phyloP scores from a whole-genome alignment of 306 rosid genomes.

The Vigna radiata region DNA sequence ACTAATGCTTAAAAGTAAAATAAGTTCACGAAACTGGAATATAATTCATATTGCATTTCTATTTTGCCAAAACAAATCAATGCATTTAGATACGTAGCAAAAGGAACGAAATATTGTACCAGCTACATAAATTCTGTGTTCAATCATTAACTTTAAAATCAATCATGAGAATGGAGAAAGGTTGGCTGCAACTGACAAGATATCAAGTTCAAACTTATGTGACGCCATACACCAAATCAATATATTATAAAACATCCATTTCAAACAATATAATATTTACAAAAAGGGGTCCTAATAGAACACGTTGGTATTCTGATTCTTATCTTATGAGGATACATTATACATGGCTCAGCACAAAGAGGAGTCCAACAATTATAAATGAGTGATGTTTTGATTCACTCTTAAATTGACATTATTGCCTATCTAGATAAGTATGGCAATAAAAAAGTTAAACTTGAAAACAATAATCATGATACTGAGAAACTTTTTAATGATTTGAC shows the following conservation, averaged over 20 bases:
- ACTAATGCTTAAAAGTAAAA: neutral
- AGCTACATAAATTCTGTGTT: slow-evolving; percentile 3
- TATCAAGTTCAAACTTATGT: slow-evolving; percentile 19
- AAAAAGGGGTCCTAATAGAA: neutral
- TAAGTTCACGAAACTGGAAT: slow-evolving; percentile 16
- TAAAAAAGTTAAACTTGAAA: neutral
- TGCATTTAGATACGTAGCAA: neutral
- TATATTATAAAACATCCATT: slow-evolving; percentile 14
- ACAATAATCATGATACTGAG: neutral
- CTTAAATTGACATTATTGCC: neutral
- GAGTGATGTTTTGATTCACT: neutral
- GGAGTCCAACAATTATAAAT: slow-evolving; percentile 18
- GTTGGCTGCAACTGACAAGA: neutral
- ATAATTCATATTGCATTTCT: neutral
- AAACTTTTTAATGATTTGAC: slow-evolving; percentile 7
- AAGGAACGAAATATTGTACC: neutral
- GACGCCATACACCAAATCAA: slow-evolving; percentile 20
- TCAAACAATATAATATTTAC: slow-evolving; percentile 17
- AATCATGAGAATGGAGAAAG: slow-evolving; percentile 22
- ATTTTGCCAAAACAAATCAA: neutral
- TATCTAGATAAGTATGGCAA: neutral
- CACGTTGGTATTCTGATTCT: slow-evolving; percentile 32
- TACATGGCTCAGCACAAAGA: slow-evolving; percentile 1
- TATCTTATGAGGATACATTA: slow-evolving; percentile 9
- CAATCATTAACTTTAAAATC: slow-evolving; percentile 31